Conservation (phyloP, 352 stramenopile genomes). For the Phytophthora tentaculata region DNA sequence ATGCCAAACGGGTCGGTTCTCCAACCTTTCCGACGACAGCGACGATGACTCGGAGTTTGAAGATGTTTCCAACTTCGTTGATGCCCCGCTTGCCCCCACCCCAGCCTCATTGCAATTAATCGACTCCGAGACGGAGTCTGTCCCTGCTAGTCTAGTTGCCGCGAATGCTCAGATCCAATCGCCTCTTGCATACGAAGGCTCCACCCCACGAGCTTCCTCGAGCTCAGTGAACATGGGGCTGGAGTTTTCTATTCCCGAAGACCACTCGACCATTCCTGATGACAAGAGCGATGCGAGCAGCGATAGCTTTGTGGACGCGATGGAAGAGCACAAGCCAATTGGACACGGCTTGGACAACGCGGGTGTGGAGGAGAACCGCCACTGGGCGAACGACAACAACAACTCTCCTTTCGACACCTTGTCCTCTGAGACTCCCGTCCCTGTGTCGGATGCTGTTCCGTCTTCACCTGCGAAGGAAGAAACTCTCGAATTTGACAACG, state of each 20-base stretch:
- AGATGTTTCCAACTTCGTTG: conserved; percentile 31
- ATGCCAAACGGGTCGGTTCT: conserved; percentile 56
- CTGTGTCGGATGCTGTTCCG: background rate
- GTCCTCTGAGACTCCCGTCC: background rate
- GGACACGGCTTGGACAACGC: conserved; percentile 2
- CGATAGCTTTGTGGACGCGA: conserved; percentile 38
- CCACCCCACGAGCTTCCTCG: conserved; percentile 10
- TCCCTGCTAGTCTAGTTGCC: conserved; percentile 1
- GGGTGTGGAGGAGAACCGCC: conserved; percentile 14
- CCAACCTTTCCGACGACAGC: conserved; percentile 45
- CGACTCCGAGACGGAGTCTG: background rate
- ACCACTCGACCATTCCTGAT: conserved; percentile 22
- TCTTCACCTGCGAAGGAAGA: conserved; percentile 4
- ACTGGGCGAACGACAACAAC: conserved; percentile 15
- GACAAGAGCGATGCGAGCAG: conserved; percentile 38
- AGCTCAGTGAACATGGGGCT: conserved; percentile 15
- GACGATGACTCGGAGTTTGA: conserved; percentile 48
- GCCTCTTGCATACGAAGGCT: conserved; percentile 6
- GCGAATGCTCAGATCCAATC: conserved; percentile 11
- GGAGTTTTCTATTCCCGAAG: conserved; percentile 26
- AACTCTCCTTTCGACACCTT: conserved; percentile 13
- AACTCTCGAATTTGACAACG: conserved; percentile 15
- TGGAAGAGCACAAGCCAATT: conserved; percentile 34
- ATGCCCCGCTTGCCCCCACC: conserved; percentile 6
- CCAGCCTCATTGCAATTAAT: background rate